A percentile compares a stretch with the other conserved stretches of the same genome.
Conservation (phyloP, 2,329 filamentous ascomycete species). For the Pseudogymnoascus sp. region DNA sequence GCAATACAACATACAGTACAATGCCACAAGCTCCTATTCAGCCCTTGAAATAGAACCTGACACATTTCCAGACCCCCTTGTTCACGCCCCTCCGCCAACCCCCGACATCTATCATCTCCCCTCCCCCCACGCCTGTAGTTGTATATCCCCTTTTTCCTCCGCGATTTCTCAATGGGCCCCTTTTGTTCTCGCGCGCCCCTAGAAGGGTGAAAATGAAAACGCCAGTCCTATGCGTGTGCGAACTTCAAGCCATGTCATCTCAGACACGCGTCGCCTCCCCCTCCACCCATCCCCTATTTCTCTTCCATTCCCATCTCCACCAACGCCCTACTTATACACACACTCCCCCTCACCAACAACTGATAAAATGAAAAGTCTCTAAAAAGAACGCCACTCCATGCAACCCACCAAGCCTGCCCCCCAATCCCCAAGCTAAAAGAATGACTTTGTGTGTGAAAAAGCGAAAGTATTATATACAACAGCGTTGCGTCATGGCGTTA, state of each 20-base stretch:
- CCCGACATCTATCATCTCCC: neutral
- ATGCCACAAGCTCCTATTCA: constrained; percentile 1
- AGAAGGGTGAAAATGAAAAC: neutral
- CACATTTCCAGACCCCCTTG: neutral
- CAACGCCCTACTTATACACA: neutral
- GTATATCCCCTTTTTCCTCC: neutral
- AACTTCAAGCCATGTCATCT: neutral
- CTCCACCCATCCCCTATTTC: neutral
- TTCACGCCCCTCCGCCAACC: neutral
- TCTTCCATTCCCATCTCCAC: neutral
- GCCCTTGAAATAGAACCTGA: neutral
- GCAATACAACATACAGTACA: neutral
- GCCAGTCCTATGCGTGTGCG: neutral
- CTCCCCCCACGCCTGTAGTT: neutral
- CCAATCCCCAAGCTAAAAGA: neutral
- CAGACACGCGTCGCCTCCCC: neutral
- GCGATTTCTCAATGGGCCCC: neutral
- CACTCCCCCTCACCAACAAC: neutral
- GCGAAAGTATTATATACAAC: neutral
- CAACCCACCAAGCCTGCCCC: neutral
- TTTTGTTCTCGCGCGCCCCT: neutral
- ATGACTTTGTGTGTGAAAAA: neutral
- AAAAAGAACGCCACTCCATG: neutral
- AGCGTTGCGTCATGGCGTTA: neutral
- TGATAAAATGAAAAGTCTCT: neutral